Percentiles rank a stretch among this genome's conserved stretches.
These are phyloP conservation scores for Xylariales sp. DNA, from an alignment of 2,329 filamentous ascomycete species.

Conservation along the genomic window DNA sequence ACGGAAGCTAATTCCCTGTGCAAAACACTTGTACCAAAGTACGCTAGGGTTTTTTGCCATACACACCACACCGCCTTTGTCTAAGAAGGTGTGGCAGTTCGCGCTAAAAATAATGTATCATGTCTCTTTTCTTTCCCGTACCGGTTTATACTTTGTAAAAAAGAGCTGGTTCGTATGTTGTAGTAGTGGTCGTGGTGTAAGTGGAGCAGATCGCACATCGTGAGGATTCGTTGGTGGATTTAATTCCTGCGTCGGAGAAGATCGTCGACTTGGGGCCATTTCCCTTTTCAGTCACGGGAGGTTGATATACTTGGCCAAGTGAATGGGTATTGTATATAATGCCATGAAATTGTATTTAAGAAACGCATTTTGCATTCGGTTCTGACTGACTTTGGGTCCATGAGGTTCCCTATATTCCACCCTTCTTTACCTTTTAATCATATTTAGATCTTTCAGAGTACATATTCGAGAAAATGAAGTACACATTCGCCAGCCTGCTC, in stretches of 20 bases:
- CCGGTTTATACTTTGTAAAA: too few species aligned
- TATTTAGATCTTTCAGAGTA: background rate
- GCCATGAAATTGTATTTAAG: background rate
- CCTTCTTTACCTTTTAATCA: background rate
- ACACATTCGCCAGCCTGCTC: background rate
- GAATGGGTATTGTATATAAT: background rate
- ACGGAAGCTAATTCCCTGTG: too few species aligned
- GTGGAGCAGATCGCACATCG: conserved; percentile 18
- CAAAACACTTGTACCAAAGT: too few species aligned
- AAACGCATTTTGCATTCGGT: background rate
- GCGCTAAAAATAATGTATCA: too few species aligned
- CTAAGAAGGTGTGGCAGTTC: too few species aligned
- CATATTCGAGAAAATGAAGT: conserved; percentile 22
- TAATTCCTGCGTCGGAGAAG: conserved; percentile 15
- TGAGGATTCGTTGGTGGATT: conserved; percentile 36
- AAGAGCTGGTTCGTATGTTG: background rate
- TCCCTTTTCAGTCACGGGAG: conserved; percentile 12
- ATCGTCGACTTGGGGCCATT: conserved; percentile 14
- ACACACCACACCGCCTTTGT: too few species aligned
- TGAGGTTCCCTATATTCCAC: background rate
- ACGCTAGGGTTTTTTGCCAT: too few species aligned
- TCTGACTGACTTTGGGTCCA: too few species aligned
- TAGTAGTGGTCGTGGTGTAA: conserved; percentile 9
- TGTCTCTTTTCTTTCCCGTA: too few species aligned
- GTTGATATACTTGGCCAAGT: background rate